These are phyloP conservation scores for Coemansia sp. DNA, from an alignment of 192 early-diverging fungal species.

Conservation along the genomic window DNA sequence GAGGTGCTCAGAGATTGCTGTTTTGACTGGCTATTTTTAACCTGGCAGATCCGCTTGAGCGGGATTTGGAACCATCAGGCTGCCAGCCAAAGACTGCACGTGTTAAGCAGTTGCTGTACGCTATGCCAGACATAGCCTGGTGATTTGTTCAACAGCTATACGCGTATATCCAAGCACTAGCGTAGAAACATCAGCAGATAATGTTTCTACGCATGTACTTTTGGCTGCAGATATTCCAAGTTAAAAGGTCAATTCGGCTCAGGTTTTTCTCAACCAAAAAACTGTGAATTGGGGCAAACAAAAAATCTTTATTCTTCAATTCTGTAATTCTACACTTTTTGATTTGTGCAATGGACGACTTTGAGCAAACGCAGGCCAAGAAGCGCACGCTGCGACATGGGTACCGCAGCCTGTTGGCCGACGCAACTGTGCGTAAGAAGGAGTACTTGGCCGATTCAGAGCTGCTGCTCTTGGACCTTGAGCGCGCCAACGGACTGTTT, in stretches of 20 bases:
- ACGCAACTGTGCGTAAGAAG: constrained; percentile 39
- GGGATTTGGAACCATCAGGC: not conserved
- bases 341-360: constrained; percentile 2
- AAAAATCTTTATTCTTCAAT: not conserved
- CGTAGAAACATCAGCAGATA: too few species aligned
- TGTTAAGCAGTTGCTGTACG: not conserved
- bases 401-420: constrained; percentile 47
- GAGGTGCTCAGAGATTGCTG: not conserved
- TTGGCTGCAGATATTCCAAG: too few species aligned
- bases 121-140: not conserved
- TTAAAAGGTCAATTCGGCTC: too few species aligned
- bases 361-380: constrained; percentile 15
- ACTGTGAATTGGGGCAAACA: not conserved
- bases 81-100: not conserved
- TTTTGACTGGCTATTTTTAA: not conserved
- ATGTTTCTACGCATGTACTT: too few species aligned
- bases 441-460: constrained; percentile 40
- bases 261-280: too few species aligned
- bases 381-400: constrained; percentile 38
- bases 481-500: constrained; percentile 42
- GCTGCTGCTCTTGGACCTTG: constrained; percentile 39
- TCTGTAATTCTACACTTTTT: not conserved
- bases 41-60: not conserved
- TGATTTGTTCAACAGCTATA: too few species aligned
- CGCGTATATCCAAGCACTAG: too few species aligned